Evolutionary conservation across 2,329 filamentous ascomycete species (phyloP), one percentile per base, ranked within the genome.

Genomic region (Neurospora sp.): DNA sequence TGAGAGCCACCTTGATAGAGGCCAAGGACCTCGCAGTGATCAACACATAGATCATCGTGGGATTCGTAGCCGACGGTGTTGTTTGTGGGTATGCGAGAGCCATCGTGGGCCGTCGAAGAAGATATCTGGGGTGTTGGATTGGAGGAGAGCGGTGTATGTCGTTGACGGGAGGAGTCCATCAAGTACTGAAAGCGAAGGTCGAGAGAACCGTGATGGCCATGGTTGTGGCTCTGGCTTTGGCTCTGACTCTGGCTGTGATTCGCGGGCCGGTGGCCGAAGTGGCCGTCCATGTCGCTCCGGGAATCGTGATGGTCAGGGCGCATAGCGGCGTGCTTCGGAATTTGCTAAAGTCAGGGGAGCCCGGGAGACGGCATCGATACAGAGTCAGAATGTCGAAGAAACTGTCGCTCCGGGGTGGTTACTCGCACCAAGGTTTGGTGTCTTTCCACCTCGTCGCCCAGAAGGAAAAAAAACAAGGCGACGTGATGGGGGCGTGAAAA

Each of bases 41-140:
- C 74, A 62, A 76, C 68, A 36, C 75, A 76, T 38, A 75, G 72
- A 69, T 76, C 75, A 70, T 76, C 75, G 71, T 76, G 75, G 33
- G 75, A 75, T 58, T 73, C 72, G 40, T 73, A 73, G 38, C 69
- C 68, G 23, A 62, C 52, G 52, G 66, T 19, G 68, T 28, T 52
- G 58, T 67, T 68, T 40, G 66, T 68, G 28, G 69, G 67, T n/a
- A 72, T 17, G 11, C 70, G 67, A 10, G 72, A 39, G 42, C 42
- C 17, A 58, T 72, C 67, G n/a, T 13, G 15, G 19, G 38, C 36
- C 38, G 52, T 62, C 3, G 46, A 52, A 23, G 52, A 13, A 62
- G 52, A 62, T 33, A 62, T 10, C 52, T 62, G 52, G 52, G 28
- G 28, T 36, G 52, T 62, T 9, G 28, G 23, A 62, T 36, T n/a